Base-by-base conservation (phyloP, 495 filamentous ascomycete species). In the Penicillium mononematosum region DNA sequence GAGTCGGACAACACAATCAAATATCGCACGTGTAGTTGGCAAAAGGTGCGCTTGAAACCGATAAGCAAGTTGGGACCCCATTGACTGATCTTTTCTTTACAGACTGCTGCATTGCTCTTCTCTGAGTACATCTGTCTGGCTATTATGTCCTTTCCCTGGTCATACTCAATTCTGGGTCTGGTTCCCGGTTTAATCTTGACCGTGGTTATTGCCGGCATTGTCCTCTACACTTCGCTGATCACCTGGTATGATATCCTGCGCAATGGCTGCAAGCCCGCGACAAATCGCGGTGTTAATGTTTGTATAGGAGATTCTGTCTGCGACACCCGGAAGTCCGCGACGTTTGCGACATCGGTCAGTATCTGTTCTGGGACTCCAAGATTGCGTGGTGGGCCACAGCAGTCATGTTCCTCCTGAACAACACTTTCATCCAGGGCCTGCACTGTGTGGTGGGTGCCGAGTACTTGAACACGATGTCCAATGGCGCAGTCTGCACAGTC, bases 121-220 rank as follows among this genome's bases (percentile, higher is more conserved):
- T 90, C 88, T 9, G 91, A 96, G 72, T 96, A 96, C 63, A 96
- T 96, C 50, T 95, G 90, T 73, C 71, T 96, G 77, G 90, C 91
- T 38, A 96, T 95, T 64, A 96, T 96, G 91, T 92, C 88, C 20
- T 95, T 95, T 66, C 91, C 91, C 1, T 94, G 87, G 78, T 92
- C 90, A 0, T 96, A 96, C 73, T 90, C 90, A 8, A 76, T 91
- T 36, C 81, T 96, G 20, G 91, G 91, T 10, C 80, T 96, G 25
- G 89, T 94, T n/a, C 91, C 91, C 1, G 90, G 90, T 42, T 68
- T 96, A 58, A 92, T 96, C 57, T 65, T 94, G 61, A 96, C 91
- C 0, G 78, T 90, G 4, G 83, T 91, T 27, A 81, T 90, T 50
- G 89, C 91, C 8, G 79, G 64, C 17, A 64, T 89, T 20, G 91